Conservation (phyloP, 2,329 filamentous ascomycete genomes). For the Phyllosticta citriasiana region DNA sequence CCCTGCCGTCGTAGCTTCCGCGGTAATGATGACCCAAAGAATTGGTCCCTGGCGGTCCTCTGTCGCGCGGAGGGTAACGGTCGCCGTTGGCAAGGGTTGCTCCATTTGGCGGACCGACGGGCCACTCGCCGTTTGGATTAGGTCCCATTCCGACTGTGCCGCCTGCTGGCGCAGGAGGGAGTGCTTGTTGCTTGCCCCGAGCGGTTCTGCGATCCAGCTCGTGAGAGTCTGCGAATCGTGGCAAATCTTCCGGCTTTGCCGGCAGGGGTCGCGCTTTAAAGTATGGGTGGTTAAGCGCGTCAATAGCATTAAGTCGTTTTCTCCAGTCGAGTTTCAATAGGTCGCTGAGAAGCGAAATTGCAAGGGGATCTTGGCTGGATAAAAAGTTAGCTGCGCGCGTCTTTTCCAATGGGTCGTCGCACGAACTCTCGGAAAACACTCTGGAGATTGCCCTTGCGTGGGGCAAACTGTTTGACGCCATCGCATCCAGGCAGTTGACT, state of each 20-base stretch:
- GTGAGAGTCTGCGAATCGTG: conserved; percentile 86
- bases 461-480: conserved; percentile 53
- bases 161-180: conserved; percentile 84
- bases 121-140: conserved; percentile 44
- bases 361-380: conserved; percentile 54
- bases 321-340: conserved; percentile 84
- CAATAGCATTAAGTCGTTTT: conserved; percentile 80
- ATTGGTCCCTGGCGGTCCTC: conserved; percentile 30
- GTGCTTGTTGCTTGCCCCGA: conserved; percentile 70
- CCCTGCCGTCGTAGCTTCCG: not conserved
- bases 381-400: not conserved
- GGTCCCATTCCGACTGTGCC: conserved; percentile 72
- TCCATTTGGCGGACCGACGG: conserved; percentile 23
- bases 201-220: conserved; percentile 92
- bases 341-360: conserved; percentile 70
- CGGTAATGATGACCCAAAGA: conserved; percentile 13
- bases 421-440: conserved; percentile 64
- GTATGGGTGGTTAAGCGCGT: conserved; percentile 86
- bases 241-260: conserved; percentile 75
- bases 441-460: conserved; percentile 54
- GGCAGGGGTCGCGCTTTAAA: conserved; percentile 73
- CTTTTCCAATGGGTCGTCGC: conserved; percentile 4
- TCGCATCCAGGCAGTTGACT: conserved; percentile 72
- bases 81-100: conserved; percentile 26
- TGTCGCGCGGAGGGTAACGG: conserved; percentile 23